Evolutionary conservation across 108 stramenopile species (phyloP), one percentile per base, ranked within the genome.

Genomic region (Fragilariopsis cylindrus): DNA sequence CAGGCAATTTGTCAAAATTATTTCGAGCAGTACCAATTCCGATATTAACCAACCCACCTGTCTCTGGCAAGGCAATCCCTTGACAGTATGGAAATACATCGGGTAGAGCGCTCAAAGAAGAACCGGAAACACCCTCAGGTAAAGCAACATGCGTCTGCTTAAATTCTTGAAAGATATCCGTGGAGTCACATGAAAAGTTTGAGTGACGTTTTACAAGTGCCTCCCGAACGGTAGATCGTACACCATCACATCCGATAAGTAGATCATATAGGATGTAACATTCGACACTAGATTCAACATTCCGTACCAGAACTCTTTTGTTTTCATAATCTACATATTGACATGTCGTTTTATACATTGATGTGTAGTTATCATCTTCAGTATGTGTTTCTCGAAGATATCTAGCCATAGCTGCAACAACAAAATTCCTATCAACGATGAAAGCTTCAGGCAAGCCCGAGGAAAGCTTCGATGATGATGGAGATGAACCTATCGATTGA

Each of bases 341-440:
- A 60, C 77, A 81, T 48, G 45, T 16, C 7, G 43, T 21, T 74
- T 60, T 73, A 0, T 60, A 18, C 4, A 48, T 18, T 18, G 66
- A 47, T 21, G 71, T 66, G 3, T 41, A 18, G 18, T 65, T 4
- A 16, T 42, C 11, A 65, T 88, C 82, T 30, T 78, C 62, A 8
- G 77, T 76, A 41, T 60, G 58, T 40, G 58, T 60, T 4, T 60
- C 58, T 5, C 58, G 16, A 9, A 60, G 18, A 60, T 83, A 88
- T 65, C 87, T 48, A 2, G 84, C 70, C 43, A 88, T 40, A 2
- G 84, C 87, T 19, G 87, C 87, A 18, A 79, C 78, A 50, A 88
- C 81, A 62, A 80, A 84, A 70, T 88, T 88, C 5, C 87, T 48
- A 74, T 88, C 87, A 16, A 88, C 84, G 73, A 82, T 85, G 52